Evolutionary conservation across 179 eudicot species (phyloP).

Genomic region (Beta corolliflora): DNA sequence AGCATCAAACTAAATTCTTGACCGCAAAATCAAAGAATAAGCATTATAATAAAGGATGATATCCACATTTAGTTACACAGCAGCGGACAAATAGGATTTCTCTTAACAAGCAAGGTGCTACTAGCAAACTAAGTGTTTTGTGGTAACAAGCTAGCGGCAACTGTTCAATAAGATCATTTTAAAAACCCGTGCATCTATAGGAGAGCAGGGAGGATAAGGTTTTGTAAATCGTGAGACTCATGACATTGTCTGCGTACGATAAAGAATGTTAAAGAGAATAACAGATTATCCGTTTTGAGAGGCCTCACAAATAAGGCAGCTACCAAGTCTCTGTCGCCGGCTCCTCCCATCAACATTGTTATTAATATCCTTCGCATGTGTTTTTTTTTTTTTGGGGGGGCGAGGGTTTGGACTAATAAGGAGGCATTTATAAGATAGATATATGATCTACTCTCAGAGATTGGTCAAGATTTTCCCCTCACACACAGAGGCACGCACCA

Average conservation of each 20-base stretch:
- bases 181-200: background rate
- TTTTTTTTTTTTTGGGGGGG: background rate
- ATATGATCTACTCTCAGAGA: background rate
- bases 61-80: background rate
- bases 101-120: background rate
- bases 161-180: background rate
- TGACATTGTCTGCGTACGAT: background rate
- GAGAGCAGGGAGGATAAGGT: background rate
- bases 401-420: background rate
- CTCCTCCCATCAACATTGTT: background rate
- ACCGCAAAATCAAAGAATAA: background rate
- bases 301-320: background rate
- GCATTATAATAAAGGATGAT: background rate
- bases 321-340: background rate
- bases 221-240: background rate
- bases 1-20: background rate
- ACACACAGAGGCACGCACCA: too few species aligned
- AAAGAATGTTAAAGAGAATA: background rate
- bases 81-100: background rate
- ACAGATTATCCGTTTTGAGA: background rate
- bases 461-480: background rate
- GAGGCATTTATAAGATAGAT: background rate
- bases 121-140: background rate
- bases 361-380: background rate
- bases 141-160: background rate